phyloP scores from a whole-genome alignment of 495 filamentous ascomycete species.

The Tuber calosporum region DNA sequence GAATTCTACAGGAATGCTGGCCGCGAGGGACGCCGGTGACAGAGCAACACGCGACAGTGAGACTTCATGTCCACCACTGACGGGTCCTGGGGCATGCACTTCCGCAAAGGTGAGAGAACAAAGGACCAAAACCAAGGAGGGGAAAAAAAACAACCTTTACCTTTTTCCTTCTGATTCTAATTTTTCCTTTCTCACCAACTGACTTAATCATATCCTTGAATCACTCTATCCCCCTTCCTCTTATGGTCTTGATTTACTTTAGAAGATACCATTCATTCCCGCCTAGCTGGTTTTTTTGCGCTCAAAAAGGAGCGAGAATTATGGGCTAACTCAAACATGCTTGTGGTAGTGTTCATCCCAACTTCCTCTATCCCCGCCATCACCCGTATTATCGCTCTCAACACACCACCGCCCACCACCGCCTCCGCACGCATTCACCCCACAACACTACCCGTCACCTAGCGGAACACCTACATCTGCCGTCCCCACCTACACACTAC shows the following conservation, averaged over 20 bases:
- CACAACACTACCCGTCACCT: slow-evolving; percentile 1
- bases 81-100: background rate
- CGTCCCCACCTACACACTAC: background rate
- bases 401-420: background rate
- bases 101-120: slow-evolving; percentile 1
- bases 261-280: background rate
- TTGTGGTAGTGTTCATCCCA: background rate
- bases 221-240: background rate
- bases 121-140: background rate
- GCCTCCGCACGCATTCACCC: background rate
- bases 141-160: background rate
- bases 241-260: background rate
- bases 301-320: background rate
- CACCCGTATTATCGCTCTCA: background rate
- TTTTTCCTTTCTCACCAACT: background rate
- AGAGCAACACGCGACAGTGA: slow-evolving; percentile 11
- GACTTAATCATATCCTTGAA: background rate
- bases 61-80: background rate
- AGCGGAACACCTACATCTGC: slow-evolving; percentile 1
- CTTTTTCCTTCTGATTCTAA: background rate
- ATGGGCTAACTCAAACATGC: background rate
- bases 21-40: slow-evolving; percentile 28
- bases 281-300: background rate
- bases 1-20: slow-evolving; percentile 37
- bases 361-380: background rate